A percentile compares a stretch with the other conserved stretches of the same genome.
Evolutionary conservation across 805 yeast species (phyloP).

Genomic region (Wickerhamomyces chaumierensis): DNA sequence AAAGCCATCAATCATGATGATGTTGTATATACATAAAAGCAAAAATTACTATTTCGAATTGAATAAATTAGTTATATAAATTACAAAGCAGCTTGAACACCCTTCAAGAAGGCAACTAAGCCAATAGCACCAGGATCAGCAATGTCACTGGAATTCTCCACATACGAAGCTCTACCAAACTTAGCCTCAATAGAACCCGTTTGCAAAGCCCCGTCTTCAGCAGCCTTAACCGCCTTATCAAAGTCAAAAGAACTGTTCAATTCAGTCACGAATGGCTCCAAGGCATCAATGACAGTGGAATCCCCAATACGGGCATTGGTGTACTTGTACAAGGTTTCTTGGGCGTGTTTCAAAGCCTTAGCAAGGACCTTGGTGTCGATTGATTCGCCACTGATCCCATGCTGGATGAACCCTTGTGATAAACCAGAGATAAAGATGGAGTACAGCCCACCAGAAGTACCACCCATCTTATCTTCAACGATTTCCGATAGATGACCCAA

Average conservation of each 20-base stretch:
- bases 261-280: conserved; percentile 73
- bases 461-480: conserved; percentile 92
- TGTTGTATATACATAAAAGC: neutral
- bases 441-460: conserved; percentile 91
- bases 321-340: conserved; percentile 68
- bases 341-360: conserved; percentile 41
- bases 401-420: conserved; percentile 35
- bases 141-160: conserved; percentile 52
- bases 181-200: conserved; percentile 72
- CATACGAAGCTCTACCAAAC: conserved; percentile 92
- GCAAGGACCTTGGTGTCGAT: conserved; percentile 26
- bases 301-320: conserved; percentile 87
- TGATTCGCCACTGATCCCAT: conserved; percentile 20
- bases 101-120: conserved; percentile 41
- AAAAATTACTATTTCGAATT: too few species aligned
- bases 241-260: conserved; percentile 42
- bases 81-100: conserved; percentile 19
- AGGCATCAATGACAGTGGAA: conserved; percentile 78
- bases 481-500: conserved; percentile 67
- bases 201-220: conserved; percentile 61
- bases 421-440: conserved; percentile 77
- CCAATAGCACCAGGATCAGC: conserved; percentile 98
- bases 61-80: too few species aligned
- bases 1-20: conserved; percentile 5
- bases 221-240: conserved; percentile 52